These are phyloP conservation scores for Moringa oleifera DNA, from an alignment of 345 rosid genomes.

Conservation along the genomic window DNA sequence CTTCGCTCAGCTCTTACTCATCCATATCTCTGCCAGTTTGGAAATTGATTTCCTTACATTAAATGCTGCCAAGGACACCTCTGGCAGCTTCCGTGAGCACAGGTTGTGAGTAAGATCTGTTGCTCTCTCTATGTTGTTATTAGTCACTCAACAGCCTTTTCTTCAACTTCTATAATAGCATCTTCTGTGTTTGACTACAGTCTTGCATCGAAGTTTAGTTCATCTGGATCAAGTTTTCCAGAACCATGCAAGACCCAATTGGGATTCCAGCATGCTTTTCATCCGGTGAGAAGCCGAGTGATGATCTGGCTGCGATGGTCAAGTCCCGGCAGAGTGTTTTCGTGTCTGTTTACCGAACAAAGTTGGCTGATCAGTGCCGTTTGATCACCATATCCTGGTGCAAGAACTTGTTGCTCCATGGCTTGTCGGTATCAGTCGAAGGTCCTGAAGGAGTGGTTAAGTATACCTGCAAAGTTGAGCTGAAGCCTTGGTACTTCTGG, in stretches of 20 bases:
- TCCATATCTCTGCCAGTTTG: constrained; percentile 44
- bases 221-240: background rate
- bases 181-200: too few relatives aligned
- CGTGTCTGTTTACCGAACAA: constrained; percentile 39
- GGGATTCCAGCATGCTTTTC: constrained; percentile 65
- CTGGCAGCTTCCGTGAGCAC: constrained; percentile 42
- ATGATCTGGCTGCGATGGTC: constrained; percentile 40
- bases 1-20: constrained; percentile 32
- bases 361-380: constrained; percentile 34
- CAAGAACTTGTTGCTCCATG: constrained; percentile 42
- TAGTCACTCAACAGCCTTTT: constrained; percentile 6
- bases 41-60: constrained; percentile 8
- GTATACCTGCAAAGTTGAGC: constrained; percentile 57
- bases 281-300: constrained; percentile 38
- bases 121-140: constrained; percentile 6
- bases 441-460: constrained; percentile 41
- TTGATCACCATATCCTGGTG: constrained; percentile 51
- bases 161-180: constrained; percentile 12
- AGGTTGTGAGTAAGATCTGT: constrained; percentile 27
- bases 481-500: constrained; percentile 78
- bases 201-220: constrained; percentile 2
- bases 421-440: constrained; percentile 46
- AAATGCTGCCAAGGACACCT: constrained; percentile 38
- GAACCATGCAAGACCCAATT: constrained; percentile 46
- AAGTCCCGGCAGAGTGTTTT: constrained; percentile 42